Evolutionary conservation across 2,329 filamentous ascomycete genomes (phyloP).

Genomic region (Chlorencoelia australis): DNA sequence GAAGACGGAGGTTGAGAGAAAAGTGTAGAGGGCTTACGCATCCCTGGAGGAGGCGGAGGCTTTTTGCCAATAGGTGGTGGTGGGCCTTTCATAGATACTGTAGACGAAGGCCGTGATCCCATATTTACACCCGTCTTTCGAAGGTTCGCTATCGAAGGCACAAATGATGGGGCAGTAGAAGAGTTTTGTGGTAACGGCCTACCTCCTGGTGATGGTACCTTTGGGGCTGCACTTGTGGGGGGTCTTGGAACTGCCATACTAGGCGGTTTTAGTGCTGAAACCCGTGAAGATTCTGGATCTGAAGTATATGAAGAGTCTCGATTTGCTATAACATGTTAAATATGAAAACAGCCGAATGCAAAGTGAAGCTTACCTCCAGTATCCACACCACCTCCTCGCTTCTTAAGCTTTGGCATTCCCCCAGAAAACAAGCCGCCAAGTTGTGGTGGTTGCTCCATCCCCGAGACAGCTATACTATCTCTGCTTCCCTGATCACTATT

Average conservation of each 20-base stretch:
- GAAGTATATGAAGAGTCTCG: slow-evolving; percentile 66
- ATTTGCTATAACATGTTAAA: slow-evolving; percentile 39
- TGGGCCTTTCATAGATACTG: slow-evolving; percentile 54
- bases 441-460: slow-evolving; percentile 60
- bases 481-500: slow-evolving; percentile 65
- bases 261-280: slow-evolving; percentile 50
- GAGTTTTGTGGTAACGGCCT: slow-evolving; percentile 36
- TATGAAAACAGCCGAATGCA: neutral
- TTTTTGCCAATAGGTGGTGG: slow-evolving; percentile 75
- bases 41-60: slow-evolving; percentile 50
- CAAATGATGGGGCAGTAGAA: slow-evolving; percentile 38
- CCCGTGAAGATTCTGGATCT: slow-evolving; percentile 61
- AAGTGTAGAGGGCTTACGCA: slow-evolving; percentile 44
- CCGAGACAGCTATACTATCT: slow-evolving; percentile 31
- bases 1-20: slow-evolving; percentile 26
- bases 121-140: slow-evolving; percentile 45
- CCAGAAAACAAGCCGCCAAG: slow-evolving; percentile 82
- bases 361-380: slow-evolving; percentile 47
- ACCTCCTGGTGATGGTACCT: slow-evolving; percentile 4
- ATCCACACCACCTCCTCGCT: slow-evolving; percentile 69
- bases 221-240: slow-evolving; percentile 47
- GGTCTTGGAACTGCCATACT: slow-evolving; percentile 42
- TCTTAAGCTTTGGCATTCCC: slow-evolving; percentile 91
- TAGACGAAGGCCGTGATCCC: slow-evolving; percentile 46
- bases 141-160: slow-evolving; percentile 48